Evolutionary conservation across 2,329 filamentous ascomycete species (phyloP).

Genomic region (Calonectria naviculata): DNA sequence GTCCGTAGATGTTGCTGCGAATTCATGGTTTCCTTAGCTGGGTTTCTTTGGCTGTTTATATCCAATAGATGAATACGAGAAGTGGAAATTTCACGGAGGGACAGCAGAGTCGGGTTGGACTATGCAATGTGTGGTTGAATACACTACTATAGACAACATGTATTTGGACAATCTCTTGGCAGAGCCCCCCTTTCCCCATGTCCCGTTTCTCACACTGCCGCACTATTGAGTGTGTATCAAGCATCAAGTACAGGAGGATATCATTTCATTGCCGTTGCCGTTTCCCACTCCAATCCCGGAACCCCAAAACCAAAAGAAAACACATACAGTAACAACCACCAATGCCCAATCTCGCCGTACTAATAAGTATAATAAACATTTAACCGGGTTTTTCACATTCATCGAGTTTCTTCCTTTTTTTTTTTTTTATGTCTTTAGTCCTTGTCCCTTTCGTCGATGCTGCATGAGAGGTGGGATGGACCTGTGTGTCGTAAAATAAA

Average conservation of each 20-base stretch:
- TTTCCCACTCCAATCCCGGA: neutral
- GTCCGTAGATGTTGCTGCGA: conserved; percentile 2
- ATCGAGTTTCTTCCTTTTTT: conserved; percentile 19
- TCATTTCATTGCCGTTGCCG: conserved; percentile 19
- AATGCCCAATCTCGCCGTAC: neutral
- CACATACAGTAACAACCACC: neutral
- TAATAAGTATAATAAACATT: conserved; percentile 12
- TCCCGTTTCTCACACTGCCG: conserved; percentile 1
- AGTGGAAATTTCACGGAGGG: neutral
- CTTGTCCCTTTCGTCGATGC: conserved; percentile 39
- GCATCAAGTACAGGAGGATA: conserved; percentile 21
- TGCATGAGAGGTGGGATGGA: conserved; percentile 37
- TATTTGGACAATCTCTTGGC: conserved; percentile 27
- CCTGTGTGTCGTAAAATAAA: conserved; percentile 30
- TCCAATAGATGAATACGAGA: conserved; percentile 24
- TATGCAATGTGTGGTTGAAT: conserved; percentile 14
- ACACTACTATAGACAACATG: conserved; percentile 4
- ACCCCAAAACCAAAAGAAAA: neutral
- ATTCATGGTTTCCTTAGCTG: conserved; percentile 19
- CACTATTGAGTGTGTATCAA: conserved; percentile 5
- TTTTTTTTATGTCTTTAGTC: conserved; percentile 24
- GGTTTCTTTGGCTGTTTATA: conserved; percentile 20
- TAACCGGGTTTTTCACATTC: neutral
- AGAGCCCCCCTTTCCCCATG: conserved; percentile 11
- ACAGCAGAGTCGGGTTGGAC: conserved; percentile 11